Base-by-base conservation (phyloP, 2,329 filamentous ascomycete genomes). In the Emydomyces testavorans region DNA sequence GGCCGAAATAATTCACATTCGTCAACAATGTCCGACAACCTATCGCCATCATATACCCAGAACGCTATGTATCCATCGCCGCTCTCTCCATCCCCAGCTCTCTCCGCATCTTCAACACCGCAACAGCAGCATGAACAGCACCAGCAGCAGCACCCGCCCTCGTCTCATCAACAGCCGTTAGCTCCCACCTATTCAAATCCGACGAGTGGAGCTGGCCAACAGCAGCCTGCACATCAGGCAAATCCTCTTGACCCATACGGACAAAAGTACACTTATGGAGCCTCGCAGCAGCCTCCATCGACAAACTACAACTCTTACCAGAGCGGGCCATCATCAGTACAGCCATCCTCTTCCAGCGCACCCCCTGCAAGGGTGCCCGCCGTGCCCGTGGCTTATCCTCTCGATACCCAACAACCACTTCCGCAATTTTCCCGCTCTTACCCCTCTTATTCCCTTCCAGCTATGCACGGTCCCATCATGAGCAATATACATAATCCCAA, bases 401-500 rank as follows among this genome's bases (percentile, higher is more conserved):
- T 50, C 8, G 54, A 54, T 41, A 57, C 57, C 15, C 62, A 65
- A 39, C 58, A 58, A 2, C 58, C 59, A n/a, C 60, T 65, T 47
- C 59, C 56, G 23, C 66, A 65, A 21, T 64, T 59, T 48, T 60
- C 59, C 24, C 68, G 69, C 58, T 67, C 69, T 2, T 71, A 68
- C 57, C 65, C 68, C 7, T 71, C 69, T 5, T 77, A 81, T 57
- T 74, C 74, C 2, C 71, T 83, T 2, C 75, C 82, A 2, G 70
- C 73, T n/a, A 75, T 81, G 71, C 69, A 72, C 35, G 79, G 80
- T 1, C 75, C 82, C 1, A 80, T 90, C 23, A 79, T 90, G 71
- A 83, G 84, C 13, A 92, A 90, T 59, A 75, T 92, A 21, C 78
- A 82, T 57, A 85, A 81, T 51, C 85, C 85, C 0, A 78, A 78